Evolutionary conservation across 106 monocot species (phyloP).

Genomic region (Apostasia shenzhenica): DNA sequence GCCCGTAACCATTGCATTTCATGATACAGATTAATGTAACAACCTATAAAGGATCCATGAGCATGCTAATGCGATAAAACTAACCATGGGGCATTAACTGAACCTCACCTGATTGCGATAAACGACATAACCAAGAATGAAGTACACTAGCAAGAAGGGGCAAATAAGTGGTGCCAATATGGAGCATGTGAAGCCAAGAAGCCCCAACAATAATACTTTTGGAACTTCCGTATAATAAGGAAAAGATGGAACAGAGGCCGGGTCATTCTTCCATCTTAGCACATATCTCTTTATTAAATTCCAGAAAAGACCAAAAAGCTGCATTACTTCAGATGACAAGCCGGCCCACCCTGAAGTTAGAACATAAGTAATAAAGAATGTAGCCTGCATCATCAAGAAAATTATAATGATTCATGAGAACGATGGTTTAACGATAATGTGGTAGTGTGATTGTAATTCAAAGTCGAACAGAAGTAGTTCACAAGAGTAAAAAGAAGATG

Average conservation of each 20-base stretch:
- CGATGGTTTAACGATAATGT: no score
- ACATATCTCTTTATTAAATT: conserved; percentile 47
- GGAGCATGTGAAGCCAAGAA: conserved; percentile 82
- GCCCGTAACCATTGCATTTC: no score
- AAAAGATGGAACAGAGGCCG: conserved; percentile 51
- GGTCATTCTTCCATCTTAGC: conserved; percentile 23
- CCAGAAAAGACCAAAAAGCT: conserved; percentile 53
- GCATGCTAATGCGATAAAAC: neutral
- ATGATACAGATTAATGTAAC: no score
- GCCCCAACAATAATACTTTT: conserved; percentile 62
- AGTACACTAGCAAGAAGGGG: conserved; percentile 82
- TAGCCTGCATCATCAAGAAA: conserved; percentile 41
- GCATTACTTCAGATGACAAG: conserved; percentile 75
- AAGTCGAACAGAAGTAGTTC: no score
- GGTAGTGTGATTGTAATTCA: no score
- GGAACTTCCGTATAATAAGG: conserved; percentile 91
- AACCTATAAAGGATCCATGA: no score
- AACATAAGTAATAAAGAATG: conserved; percentile 88
- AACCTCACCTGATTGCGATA: conserved; percentile 77
- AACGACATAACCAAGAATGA: conserved; percentile 71
- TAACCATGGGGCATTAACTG: neutral
- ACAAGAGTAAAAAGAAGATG: no score
- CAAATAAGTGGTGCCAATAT: conserved; percentile 81
- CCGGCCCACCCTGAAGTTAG: conserved; percentile 91
- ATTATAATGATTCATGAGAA: no score